phyloP scores from a whole-genome alignment of 495 filamentous ascomycete species.

The Physcia stellaris region DNA sequence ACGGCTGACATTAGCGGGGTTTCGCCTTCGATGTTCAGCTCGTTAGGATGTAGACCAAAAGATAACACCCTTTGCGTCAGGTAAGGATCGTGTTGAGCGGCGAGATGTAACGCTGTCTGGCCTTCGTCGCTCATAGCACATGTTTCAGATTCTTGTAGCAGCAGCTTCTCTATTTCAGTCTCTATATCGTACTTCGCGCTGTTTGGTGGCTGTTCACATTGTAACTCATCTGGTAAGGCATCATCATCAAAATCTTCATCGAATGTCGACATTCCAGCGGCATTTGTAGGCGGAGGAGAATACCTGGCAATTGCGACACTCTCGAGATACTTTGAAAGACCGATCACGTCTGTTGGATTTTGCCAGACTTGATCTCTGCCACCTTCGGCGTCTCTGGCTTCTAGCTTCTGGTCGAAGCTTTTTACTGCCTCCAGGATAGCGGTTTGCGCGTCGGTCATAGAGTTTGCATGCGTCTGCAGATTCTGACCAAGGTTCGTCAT shows the following conservation, averaged over 20 bases:
- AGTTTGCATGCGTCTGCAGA: too few species aligned
- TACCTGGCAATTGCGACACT: constrained; percentile 2
- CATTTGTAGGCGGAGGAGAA: too few species aligned
- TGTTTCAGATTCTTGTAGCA: constrained; percentile 4
- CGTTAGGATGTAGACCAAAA: constrained; percentile 1
- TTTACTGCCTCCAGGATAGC: too few species aligned
- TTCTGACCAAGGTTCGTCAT: too few species aligned
- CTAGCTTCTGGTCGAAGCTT: constrained; percentile 5
- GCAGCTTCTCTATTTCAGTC: constrained; percentile 6
- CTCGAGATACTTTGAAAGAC: constrained; percentile 7
- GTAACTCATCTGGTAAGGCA: constrained; percentile 1
- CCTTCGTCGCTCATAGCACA: constrained; percentile 3
- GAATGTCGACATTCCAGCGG: too few species aligned
- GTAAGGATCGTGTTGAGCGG: constrained; percentile 4
- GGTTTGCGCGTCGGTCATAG: too few species aligned
- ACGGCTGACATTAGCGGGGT: constrained; percentile 6
- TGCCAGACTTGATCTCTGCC: not conserved
- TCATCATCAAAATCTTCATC: too few species aligned
- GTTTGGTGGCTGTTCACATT: constrained; percentile 4
- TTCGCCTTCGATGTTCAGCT: constrained; percentile 4
- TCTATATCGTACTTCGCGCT: constrained; percentile 4
- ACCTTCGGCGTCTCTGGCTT: not conserved
- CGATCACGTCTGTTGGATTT: constrained; percentile 2
- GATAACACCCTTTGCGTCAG: not conserved
- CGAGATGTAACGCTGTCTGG: constrained; percentile 6